Base-by-base conservation (phyloP, 352 stramenopile species). In the Ophiocytium majus region DNA sequence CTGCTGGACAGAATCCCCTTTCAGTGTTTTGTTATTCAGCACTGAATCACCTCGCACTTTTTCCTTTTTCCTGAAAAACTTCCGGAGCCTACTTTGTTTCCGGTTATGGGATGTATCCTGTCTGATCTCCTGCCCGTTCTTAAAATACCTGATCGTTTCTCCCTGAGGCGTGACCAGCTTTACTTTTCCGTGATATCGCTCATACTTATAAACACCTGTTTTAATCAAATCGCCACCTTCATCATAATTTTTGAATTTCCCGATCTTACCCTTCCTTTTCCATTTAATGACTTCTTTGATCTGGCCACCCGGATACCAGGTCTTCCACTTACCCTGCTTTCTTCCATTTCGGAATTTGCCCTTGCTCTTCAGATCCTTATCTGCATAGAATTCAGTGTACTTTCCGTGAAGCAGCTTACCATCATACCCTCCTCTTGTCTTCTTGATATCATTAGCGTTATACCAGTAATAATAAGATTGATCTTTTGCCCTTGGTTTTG, bases 351-450 rank as follows among this genome's bases (percentile, higher is more conserved):
- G 23, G 57, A 71, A 71, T 23, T 23, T 28, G 28, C 57, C 57
- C 28, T 71, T 71, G 19, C 28, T 23, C 28, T 71, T 71, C 28
- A 71, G 28, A 71, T 71, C 57, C 57, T 71, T 71, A 71, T 28
- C 28, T 23, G 23, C 28, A 28, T 71, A 71, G 28, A 23, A 71
- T 28, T 71, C 57, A 28, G 57, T 71, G 28, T 71, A 71, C 57
- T 71, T 28, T 71, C 57, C 57, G 28, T 71, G 57, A 71, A 71
- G 57, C 19, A 71, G 57, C 57, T 71, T 71, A 71, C 57, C 57
- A 71, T 71, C 57, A 28, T 71, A 71, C 28, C 57, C 57, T 23
- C 57, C 57, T 71, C 57, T 23, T 71, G 57, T 71, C 23, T 23
- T 23, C 28, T 71, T 71, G 23, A 71, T 71, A 71, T 71, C 57